Evolutionary conservation across 805 yeast genomes (phyloP), one percentile per base, ranked within the genome.

Genomic region (Candida bentonensis): DNA sequence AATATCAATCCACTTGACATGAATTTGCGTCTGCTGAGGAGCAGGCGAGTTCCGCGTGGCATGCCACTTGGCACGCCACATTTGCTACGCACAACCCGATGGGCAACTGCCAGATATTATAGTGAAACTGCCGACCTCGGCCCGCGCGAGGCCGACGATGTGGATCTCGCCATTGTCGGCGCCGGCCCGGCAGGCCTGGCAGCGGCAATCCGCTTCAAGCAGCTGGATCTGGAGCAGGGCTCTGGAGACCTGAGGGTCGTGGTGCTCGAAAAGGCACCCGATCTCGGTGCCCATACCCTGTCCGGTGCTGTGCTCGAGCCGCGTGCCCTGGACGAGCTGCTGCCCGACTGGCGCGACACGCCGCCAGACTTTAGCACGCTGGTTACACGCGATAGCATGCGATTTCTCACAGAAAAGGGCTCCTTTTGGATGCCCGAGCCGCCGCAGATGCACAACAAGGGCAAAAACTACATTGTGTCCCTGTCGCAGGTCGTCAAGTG

Each of bases 121-220:
- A 9, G 11, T 7, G 7, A 11, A 9, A 30, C 5, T 5, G 36
- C 5, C 17, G 40, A 43, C n/a, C 40, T 39, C 4, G 80, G 76
- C 49, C 84, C 79, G 49, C 69, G 97, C 46, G 94, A 83, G 3
- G 74, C 70, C 13, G 98, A 92, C 57, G 74, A 76, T 25, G 96
- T 85, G 13, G 98, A 92, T 61, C 95, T 92, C 21, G 83, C 94
- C 55, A 86, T 92, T 43, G 95, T 92, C 2, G 98, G 98, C 39
- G 97, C 94, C 27, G 98, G 98, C 0, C 97, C 97, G 4, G 94
- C 97, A 1, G 98, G 98, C 2, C 67, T 92, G 42, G 88, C 96
- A 1, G 81, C 98, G 1, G 97, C 97, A 11, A 92, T 92, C 49
- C 73, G 74, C 52, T 67, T 86, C 48, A 92, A 92, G 61, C 96